These are phyloP conservation scores for Hymenoscyphus linearis DNA, from an alignment of 2,329 filamentous ascomycete genomes.

Conservation along the genomic window DNA sequence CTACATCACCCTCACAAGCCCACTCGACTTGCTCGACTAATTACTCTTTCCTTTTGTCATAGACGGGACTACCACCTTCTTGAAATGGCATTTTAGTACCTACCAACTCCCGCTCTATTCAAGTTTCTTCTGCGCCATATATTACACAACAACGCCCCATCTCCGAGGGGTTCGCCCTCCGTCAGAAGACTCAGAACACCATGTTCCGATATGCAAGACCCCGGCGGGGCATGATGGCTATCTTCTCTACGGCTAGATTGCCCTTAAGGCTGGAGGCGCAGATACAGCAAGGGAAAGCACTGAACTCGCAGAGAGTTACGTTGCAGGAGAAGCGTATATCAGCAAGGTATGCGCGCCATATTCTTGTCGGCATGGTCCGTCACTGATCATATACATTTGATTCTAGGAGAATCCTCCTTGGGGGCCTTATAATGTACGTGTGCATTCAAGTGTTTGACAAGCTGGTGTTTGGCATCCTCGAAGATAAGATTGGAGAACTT, in stretches of 20 bases:
- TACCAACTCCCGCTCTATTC: not conserved
- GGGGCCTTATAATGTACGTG: slow-evolving; percentile 32
- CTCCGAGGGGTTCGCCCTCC: not conserved
- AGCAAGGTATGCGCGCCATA: slow-evolving; percentile 14
- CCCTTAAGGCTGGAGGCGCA: slow-evolving; percentile 22
- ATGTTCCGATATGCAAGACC: slow-evolving; percentile 26
- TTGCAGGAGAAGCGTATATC: slow-evolving; percentile 11
- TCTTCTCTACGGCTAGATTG: slow-evolving; percentile 25
- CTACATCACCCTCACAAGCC: not conserved
- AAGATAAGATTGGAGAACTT: slow-evolving; percentile 36
- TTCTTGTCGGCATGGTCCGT: not conserved
- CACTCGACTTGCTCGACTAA: not conserved
- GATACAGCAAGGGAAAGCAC: slow-evolving; percentile 16
- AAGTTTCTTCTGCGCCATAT: not conserved
- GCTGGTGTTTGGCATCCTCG: slow-evolving; percentile 40
- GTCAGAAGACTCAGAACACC: not conserved
- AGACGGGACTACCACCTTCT: not conserved
- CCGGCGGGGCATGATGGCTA: slow-evolving; percentile 7
- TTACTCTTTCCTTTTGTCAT: not conserved
- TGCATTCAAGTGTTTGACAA: slow-evolving; percentile 41
- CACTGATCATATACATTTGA: not conserved
- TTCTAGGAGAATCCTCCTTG: slow-evolving; percentile 27
- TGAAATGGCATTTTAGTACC: not conserved
- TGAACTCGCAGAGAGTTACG: slow-evolving; percentile 24
- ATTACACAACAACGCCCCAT: not conserved